Evolutionary conservation across 257 asterid species (phyloP), one percentile per base, ranked within the genome.

Genomic region (Fraxinus quadrangulata): DNA sequence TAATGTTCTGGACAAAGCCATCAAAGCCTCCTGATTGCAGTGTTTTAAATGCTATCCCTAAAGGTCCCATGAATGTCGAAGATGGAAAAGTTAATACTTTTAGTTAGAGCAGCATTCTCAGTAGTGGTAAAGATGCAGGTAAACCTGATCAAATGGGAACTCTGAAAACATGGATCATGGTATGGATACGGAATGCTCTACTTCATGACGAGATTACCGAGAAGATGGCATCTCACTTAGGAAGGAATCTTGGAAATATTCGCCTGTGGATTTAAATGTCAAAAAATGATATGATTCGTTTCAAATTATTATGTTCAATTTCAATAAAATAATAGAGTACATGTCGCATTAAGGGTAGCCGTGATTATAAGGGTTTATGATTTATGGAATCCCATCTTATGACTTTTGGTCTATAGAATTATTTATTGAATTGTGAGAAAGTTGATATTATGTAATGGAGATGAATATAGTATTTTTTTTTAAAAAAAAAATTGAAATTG

Each of bases 1-100:
- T 84, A 77, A 83, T 87, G 67, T 88, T 93, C 83, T 96, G 99
- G 99, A 96, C 99, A 72, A 96, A 88, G 89, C 99, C 99, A 19
- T 93, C 98, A 79, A 96, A 92, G 84, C 98, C 99, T 34, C 98
- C 95, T 3, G 98, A 89, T 85, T 89, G 12, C 84, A 87, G 91
- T 77, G 70, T 75, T 49, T 70, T 39, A 39, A 87, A 85, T 63
- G 79, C 75, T 66, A 79, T 77, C 78, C 65, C 84, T 78, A 88
- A 79, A 73, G 89, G 79, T 79, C 68, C 83, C 42, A 67, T 14
- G 36, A 31, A 67, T 71, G 68, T 33, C 61, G 84, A 79, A 74
- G 86, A 85, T 82, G 87, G 81, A 24, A 72, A 51, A 42, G 45
- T 30, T 75, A 74, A 74, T 69, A 40, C 85, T 23, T 81, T 78